Evolutionary conservation across 2,329 filamentous ascomycete species (phyloP).

Genomic region (Thyridium curvatum): DNA sequence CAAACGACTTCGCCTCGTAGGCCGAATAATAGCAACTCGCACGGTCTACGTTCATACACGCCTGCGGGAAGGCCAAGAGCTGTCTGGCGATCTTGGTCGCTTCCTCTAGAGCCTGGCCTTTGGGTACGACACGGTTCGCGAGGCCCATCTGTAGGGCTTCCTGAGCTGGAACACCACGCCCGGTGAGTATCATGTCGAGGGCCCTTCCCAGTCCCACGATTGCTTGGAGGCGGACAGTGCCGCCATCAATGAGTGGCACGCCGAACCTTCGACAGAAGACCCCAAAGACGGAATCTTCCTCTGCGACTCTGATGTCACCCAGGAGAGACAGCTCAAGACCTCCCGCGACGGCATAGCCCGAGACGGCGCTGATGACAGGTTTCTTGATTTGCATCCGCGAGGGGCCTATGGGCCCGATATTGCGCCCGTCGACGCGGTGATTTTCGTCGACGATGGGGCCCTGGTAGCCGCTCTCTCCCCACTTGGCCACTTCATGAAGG

Average conservation of each 20-base stretch:
- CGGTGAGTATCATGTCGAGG: slow-evolving; percentile 51
- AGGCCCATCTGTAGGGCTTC: slow-evolving; percentile 47
- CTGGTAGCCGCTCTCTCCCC: too few relatives aligned
- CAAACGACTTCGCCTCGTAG: too few relatives aligned
- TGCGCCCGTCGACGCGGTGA: slow-evolving; percentile 7
- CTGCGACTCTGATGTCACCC: slow-evolving; percentile 45
- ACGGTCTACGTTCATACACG: background rate
- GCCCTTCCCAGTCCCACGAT: slow-evolving; percentile 46
- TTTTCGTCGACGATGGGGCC: background rate
- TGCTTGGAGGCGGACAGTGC: slow-evolving; percentile 44
- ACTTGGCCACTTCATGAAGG: slow-evolving; percentile 34
- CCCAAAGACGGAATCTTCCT: slow-evolving; percentile 46
- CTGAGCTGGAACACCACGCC: slow-evolving; percentile 36
- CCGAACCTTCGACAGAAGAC: slow-evolving; percentile 49
- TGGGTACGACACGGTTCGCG: slow-evolving; percentile 15
- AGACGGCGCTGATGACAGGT: slow-evolving; percentile 43
- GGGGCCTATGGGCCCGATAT: slow-evolving; percentile 42
- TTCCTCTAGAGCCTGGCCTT: background rate
- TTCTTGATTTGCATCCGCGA: slow-evolving; percentile 42
- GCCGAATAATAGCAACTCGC: too few relatives aligned
- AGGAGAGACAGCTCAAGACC: slow-evolving; percentile 46
- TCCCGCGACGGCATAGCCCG: slow-evolving; percentile 47
- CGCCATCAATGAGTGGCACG: slow-evolving; percentile 42
- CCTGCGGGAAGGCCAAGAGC: background rate
- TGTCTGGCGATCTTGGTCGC: background rate